phyloP scores from a whole-genome alignment of 345 rosid genomes.

The Camelina laxa region DNA sequence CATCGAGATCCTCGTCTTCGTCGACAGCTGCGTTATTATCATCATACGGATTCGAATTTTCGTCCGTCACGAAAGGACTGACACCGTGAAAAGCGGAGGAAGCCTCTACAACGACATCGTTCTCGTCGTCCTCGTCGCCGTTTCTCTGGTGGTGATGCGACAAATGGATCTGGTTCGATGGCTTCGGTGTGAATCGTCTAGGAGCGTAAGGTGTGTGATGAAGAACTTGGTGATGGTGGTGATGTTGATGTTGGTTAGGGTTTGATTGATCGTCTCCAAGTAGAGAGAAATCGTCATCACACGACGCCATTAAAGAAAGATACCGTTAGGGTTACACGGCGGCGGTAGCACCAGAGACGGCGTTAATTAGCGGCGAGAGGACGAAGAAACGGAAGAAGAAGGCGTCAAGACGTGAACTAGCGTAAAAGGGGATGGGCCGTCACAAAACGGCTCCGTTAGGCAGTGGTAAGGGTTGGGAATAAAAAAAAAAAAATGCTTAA shows the following conservation, averaged over 20 bases:
- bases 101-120: slow-evolving; percentile 54
- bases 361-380: slow-evolving; percentile 63
- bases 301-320: slow-evolving; percentile 67
- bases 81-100: slow-evolving; percentile 63
- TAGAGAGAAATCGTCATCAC: slow-evolving; percentile 89
- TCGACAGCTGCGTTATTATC: slow-evolving; percentile 46
- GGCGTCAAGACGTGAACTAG: slow-evolving; percentile 32
- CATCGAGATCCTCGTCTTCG: slow-evolving; percentile 44
- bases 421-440: slow-evolving; percentile 51
- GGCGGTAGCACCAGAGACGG: slow-evolving; percentile 47
- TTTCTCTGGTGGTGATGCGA: slow-evolving; percentile 45
- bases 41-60: slow-evolving; percentile 49
- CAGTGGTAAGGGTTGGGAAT: slow-evolving; percentile 7
- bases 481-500: background rate
- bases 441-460: slow-evolving; percentile 70
- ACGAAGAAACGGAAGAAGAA: slow-evolving; percentile 55
- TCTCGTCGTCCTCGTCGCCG: slow-evolving; percentile 49
- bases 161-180: slow-evolving; percentile 53
- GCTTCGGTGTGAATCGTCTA: slow-evolving; percentile 46
- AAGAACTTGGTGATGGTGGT: slow-evolving; percentile 51
- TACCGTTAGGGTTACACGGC: slow-evolving; percentile 68
- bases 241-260: slow-evolving; percentile 49
- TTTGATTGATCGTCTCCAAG: slow-evolving; percentile 64
- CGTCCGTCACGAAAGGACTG: slow-evolving; percentile 44
- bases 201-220: slow-evolving; percentile 56